Percentiles rank a stretch among this genome's conserved stretches.
Conservation (phyloP, 2,329 filamentous ascomycete species). For the Epichloe coenophiala region DNA sequence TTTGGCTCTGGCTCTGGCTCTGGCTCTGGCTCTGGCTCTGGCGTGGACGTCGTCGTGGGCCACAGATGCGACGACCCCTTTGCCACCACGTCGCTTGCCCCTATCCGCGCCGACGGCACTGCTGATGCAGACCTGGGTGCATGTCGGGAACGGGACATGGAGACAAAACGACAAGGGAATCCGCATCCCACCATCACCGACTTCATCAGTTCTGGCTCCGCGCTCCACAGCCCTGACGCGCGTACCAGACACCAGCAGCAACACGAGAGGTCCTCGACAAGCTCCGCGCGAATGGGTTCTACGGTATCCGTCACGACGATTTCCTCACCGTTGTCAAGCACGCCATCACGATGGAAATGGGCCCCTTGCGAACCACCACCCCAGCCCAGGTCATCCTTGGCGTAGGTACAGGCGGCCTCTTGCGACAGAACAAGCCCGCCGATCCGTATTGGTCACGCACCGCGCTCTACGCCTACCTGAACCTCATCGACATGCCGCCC, state of each 20-base stretch:
- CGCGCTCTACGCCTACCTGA: constrained; percentile 34
- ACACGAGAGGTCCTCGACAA: constrained; percentile 26
- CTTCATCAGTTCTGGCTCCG: neutral
- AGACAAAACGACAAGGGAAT: neutral
- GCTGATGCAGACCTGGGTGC: neutral
- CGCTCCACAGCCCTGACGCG: constrained; percentile 6
- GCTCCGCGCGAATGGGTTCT: constrained; percentile 38
- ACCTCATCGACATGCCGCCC: constrained; percentile 31
- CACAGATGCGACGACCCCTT: constrained; percentile 1
- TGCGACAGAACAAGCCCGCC: constrained; percentile 34
- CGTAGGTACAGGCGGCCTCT: constrained; percentile 40
- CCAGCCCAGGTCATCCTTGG: constrained; percentile 38
- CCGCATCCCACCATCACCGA: neutral
- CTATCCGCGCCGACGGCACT: constrained; percentile 2
- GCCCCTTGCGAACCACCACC: constrained; percentile 12
- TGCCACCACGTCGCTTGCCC: constrained; percentile 7
- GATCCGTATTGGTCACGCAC: constrained; percentile 42
- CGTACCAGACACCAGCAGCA: constrained; percentile 4
- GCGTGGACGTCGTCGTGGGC: neutral
- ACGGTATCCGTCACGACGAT: constrained; percentile 37
- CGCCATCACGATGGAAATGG: constrained; percentile 27
- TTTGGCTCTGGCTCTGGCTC: neutral
- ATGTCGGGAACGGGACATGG: neutral
- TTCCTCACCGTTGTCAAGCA: constrained; percentile 33
- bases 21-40: neutral